Base-by-base conservation (phyloP, 2,329 filamentous ascomycete genomes). In the Escovopsis sp. region DNA sequence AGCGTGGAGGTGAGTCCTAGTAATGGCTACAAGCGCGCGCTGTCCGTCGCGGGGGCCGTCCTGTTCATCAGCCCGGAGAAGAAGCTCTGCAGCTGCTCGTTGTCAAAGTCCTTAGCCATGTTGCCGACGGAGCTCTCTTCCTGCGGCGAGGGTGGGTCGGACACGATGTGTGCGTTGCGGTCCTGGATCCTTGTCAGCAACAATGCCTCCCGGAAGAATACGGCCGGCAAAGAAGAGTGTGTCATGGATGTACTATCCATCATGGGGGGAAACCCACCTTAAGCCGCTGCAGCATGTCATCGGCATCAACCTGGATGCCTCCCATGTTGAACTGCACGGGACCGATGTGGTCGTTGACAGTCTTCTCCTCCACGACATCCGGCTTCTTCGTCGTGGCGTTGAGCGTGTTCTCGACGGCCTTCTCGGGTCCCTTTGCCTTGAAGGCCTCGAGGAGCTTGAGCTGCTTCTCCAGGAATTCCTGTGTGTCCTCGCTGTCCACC, bases 311-410 rank as follows among this genome's bases (percentile, higher is more conserved):
- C 58, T 94, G 87, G 48, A 98, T 95, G 42, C 91, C 91, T 36
- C 91, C 91, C 73, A 98, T 91, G 59, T 98, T 98, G 66, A 96
- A 95, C 57, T 94, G 87, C 49, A 95, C 87, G 1, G 88, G 87
- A 0, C 88, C 88, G 54, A 94, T 94, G 53, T 94, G 87, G 55
- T 89, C 84, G 52, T 79, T 80, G 43, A 74, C 68, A 48, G 63
- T 67, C 48, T 66, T 70, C 48, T 66, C 62, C 12, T 62, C 61
- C n/a, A 58, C 51, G 36, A 63, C 48, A 53, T 62, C 60, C 6
- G 52, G 39, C n/a, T 53, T 51, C 19, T 54, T 51, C 3, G 54
- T 48, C 3, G 49, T 47, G 12, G 49, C 46, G 6, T 51, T 48
- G 15, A 50, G 48, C 12, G 48, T 41, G 33, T 48, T 52, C 34